phyloP scores from a whole-genome alignment of 352 stramenopile species.

The Phytophthora pseudosyringae region DNA sequence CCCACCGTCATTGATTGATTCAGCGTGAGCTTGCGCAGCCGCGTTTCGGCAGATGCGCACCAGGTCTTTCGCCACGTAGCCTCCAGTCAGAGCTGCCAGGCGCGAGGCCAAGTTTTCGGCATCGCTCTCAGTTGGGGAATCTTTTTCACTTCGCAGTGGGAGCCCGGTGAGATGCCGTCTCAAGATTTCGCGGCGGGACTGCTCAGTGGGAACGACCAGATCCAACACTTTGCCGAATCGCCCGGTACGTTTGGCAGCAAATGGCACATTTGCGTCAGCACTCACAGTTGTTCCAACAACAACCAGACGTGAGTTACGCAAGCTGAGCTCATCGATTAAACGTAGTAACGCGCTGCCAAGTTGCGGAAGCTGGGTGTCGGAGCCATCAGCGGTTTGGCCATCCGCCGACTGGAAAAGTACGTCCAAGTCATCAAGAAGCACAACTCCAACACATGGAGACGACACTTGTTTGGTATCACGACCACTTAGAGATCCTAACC shows the following conservation, averaged over 20 bases:
- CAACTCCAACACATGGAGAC: conserved; percentile 37
- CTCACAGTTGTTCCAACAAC: conserved; percentile 57
- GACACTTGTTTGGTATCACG: background rate
- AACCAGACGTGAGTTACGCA: conserved; percentile 38
- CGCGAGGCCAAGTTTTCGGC: conserved; percentile 37
- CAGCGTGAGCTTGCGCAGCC: conserved; percentile 43
- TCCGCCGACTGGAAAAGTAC: conserved; percentile 61
- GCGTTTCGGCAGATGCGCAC: conserved; percentile 74
- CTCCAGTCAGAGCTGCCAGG: conserved; percentile 65
- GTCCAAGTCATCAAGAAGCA: conserved; percentile 78
- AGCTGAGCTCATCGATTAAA: conserved; percentile 58
- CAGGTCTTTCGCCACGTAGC: conserved; percentile 82
- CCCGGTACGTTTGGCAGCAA: conserved; percentile 49
- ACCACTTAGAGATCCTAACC: conserved; percentile 16
- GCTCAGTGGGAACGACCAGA: conserved; percentile 70
- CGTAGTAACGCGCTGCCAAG: conserved; percentile 70
- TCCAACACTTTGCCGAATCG: conserved; percentile 69
- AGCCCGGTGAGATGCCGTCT: conserved; percentile 43
- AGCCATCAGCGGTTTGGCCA: conserved; percentile 41
- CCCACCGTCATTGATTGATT: background rate
- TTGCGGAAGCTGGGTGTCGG: conserved; percentile 42
- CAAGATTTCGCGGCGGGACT: conserved; percentile 60
- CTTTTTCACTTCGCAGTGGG: conserved; percentile 23
- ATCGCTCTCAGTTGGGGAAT: background rate
- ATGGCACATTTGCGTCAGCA: conserved; percentile 46